A percentile compares a stretch with the other conserved stretches of the same genome.
Conservation (phyloP, 2,329 filamentous ascomycete species). For the Pseudogymnoascus sp. region DNA sequence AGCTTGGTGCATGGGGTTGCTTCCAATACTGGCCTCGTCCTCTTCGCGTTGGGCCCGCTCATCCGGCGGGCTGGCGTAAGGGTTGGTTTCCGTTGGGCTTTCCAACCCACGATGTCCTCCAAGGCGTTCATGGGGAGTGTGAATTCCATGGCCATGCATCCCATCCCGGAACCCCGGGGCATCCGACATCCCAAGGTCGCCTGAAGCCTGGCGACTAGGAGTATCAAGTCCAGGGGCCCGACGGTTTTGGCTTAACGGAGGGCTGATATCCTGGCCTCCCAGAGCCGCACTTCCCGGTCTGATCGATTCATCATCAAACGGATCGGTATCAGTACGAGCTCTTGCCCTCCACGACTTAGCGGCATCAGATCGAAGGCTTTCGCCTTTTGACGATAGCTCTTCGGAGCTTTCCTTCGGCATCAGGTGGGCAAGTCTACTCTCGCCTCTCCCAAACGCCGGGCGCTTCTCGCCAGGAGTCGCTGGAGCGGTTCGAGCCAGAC, state of each 20-base stretch:
- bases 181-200: constrained; percentile 58
- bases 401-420: constrained; percentile 73
- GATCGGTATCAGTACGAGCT: constrained; percentile 66
- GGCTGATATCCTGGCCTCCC: constrained; percentile 65
- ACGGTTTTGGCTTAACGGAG: constrained; percentile 37
- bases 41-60: constrained; percentile 57
- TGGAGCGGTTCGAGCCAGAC: constrained; percentile 42
- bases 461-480: constrained; percentile 64
- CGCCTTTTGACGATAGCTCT: constrained; percentile 40
- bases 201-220: constrained; percentile 35
- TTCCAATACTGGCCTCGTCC: constrained; percentile 39
- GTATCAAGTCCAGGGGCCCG: constrained; percentile 39
- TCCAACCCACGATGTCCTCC: constrained; percentile 52
- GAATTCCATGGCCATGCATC: constrained; percentile 50
- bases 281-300: constrained; percentile 65
- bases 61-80: constrained; percentile 83
- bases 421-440: constrained; percentile 80
- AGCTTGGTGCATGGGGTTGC: constrained; percentile 35
- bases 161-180: constrained; percentile 52
- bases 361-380: constrained; percentile 34
- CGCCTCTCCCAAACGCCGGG: constrained; percentile 59
- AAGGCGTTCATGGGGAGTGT: constrained; percentile 32
- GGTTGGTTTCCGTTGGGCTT: constrained; percentile 93
- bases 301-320: constrained; percentile 60
- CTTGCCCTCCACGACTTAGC: constrained; percentile 53